Base-by-base conservation (phyloP, 352 stramenopile genomes). In the Pythium coloratum region DNA sequence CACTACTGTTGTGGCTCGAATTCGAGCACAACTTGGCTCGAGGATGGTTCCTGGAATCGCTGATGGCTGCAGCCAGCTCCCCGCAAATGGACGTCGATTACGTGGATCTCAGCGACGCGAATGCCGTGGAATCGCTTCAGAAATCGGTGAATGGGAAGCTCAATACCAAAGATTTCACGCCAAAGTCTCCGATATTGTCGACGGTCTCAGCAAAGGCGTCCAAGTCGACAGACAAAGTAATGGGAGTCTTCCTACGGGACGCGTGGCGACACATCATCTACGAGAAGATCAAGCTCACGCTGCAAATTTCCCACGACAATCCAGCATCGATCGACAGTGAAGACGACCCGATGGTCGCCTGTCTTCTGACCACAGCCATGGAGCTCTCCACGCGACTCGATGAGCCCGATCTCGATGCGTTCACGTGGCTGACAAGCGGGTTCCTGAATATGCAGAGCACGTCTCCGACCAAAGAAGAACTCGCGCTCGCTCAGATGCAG, bases 11-110 rank as follows among this genome's bases (percentile, higher is more conserved):
- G 12, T 80, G 76, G 72, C 55, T 86, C 44, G 76, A 82, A 28
- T 86, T 86, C 26, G 78, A 86, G 55, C 78, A 86, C 68, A 86
- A 86, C 56, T 62, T 82, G 6, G 68, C 67, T 13, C 73, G 78
- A 42, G 78, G 76, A 6, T 66, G 65, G 20, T 84, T 86, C 54
- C 65, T 86, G 7, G 78, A 86, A 32, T 76, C 74, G 3, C 62
- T 86, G 2, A 81, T 73, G 53, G 32, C 57, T 7, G 28, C 65
- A 33, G 36, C 62, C 5, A 46, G 62, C 13, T 70, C 70, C 7
- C 46, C 59, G 0, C 36, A 56, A 16, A 63, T 78, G 8, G 73
- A 86, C 20, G 63, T 84, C 36, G 74, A 84, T 30, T 82, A 84
- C 55, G 40, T 78, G 32, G 76, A 86, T 40, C 53, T 79, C n/a